phyloP scores from a whole-genome alignment of 345 rosid genomes.

The Heritiera littoralis region DNA sequence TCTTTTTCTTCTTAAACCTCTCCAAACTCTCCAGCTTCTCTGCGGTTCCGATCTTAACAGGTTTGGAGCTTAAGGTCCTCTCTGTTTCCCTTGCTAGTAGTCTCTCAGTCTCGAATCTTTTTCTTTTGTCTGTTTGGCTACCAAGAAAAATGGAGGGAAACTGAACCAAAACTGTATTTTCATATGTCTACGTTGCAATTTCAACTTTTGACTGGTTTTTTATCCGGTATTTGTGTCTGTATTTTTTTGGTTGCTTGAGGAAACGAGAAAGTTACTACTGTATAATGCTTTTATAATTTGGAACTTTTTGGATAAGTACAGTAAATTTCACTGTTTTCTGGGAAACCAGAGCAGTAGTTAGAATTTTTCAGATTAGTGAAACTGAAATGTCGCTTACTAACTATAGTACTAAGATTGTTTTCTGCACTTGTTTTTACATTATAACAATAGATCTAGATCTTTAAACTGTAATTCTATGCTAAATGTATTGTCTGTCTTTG shows the following conservation, averaged over 20 bases:
- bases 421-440: neutral
- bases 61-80: constrained; percentile 1
- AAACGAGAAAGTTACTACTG: neutral
- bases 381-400: neutral
- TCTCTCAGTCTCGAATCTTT: neutral
- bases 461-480: neutral
- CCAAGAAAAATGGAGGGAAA: constrained; percentile 1
- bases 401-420: neutral
- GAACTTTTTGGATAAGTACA: neutral
- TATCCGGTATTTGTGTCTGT: neutral
- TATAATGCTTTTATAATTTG: neutral
- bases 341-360: neutral
- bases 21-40: neutral
- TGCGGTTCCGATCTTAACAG: neutral
- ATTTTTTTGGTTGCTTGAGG: neutral
- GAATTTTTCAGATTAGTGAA: neutral
- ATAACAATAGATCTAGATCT: neutral
- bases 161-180: neutral
- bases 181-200: neutral
- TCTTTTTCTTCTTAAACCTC: neutral
- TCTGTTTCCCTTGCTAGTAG: neutral
- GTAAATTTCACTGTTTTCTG: neutral
- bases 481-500: neutral
- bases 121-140: constrained; percentile 3
- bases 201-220: neutral